Evolutionary conservation across 2,329 filamentous ascomycete species (phyloP), one percentile per base, ranked within the genome.

Genomic region (Colletotrichum liriopes): DNA sequence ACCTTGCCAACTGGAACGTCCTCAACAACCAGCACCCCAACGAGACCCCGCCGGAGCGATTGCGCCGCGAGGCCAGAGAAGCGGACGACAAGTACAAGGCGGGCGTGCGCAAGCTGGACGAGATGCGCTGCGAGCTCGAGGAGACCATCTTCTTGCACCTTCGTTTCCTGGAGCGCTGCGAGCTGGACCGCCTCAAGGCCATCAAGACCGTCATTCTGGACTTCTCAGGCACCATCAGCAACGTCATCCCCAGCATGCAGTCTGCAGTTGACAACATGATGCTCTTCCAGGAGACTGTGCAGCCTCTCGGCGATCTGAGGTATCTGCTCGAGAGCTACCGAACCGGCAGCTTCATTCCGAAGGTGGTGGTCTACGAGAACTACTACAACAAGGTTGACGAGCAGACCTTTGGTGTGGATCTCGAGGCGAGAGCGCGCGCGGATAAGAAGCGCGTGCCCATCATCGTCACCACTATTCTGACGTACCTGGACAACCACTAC

Each of bases 341-440:
- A 74, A 99, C 96, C 8, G 96, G 96, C 74, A 94, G 92, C 75
- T 99, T 97, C 81, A 90, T 94, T 63, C 96, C 96, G 11, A 95
- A 91, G 78, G 96, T 98, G 37, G 91, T 95, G 58, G 93, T 94
- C 4, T 99, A 99, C 82, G 96, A 99, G 84, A 99, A 98, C 82
- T 99, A 99, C 84, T 99, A 99, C 86, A 98, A 98, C 83, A 95
- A 94, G 75, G 95, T 98, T 32, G 96, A 98, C 81, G 95, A 98
- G 80, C 95, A 98, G 87, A 98, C 94, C 0, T 99, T 98, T 80
- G 96, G 97, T 75, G 95, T 99, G 67, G 97, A 99, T 79, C 90
- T 99, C n/a, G 96, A 99, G 84, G 95, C 96, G 47, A 89, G 96
- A 76, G 96, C 96, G 56, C 89, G 96, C 76, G 95, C 94, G 63